These are phyloP conservation scores for Willaertia magna DNA, from an alignment of 208 protist genomes.

Conservation along the genomic window DNA sequence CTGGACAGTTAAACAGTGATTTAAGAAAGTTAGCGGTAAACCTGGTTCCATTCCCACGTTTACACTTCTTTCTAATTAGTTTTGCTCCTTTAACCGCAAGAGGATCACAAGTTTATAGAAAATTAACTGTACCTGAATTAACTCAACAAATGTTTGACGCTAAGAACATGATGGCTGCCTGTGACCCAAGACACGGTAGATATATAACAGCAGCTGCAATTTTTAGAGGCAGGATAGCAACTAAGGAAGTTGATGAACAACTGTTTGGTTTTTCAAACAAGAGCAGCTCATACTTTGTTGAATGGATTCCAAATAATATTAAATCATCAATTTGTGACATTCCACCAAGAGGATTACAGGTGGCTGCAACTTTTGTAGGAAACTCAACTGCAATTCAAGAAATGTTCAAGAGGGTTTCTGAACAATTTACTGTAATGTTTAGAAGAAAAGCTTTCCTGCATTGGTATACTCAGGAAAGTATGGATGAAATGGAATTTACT, in stretches of 20 bases:
- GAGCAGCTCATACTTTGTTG: conserved; percentile 88
- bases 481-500: conserved; percentile 68
- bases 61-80: conserved; percentile 94
- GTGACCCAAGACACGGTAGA: conserved; percentile 63
- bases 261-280: conserved; percentile 83
- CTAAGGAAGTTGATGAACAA: conserved; percentile 92
- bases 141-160: conserved; percentile 88
- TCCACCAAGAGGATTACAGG: conserved; percentile 50
- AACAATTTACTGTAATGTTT: conserved; percentile 97
- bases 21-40: conserved; percentile 86
- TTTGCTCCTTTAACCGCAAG: conserved; percentile 81
- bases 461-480: conserved; percentile 94
- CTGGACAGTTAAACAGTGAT: conserved; percentile 79
- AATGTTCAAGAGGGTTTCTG: conserved; percentile 75
- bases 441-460: conserved; percentile 95
- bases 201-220: conserved; percentile 29
- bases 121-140: conserved; percentile 69
- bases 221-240: conserved; percentile 79
- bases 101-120: conserved; percentile 49
- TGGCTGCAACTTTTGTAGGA: conserved; percentile 75
- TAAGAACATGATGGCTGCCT: conserved; percentile 92
- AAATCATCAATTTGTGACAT: conserved; percentile 78
- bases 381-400: conserved; percentile 83
- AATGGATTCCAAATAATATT: conserved; percentile 85
- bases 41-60: conserved; percentile 84